These are phyloP conservation scores for Sporobolomyces roseus DNA, from an alignment of 768 basidiomycete genomes.

Conservation along the genomic window DNA sequence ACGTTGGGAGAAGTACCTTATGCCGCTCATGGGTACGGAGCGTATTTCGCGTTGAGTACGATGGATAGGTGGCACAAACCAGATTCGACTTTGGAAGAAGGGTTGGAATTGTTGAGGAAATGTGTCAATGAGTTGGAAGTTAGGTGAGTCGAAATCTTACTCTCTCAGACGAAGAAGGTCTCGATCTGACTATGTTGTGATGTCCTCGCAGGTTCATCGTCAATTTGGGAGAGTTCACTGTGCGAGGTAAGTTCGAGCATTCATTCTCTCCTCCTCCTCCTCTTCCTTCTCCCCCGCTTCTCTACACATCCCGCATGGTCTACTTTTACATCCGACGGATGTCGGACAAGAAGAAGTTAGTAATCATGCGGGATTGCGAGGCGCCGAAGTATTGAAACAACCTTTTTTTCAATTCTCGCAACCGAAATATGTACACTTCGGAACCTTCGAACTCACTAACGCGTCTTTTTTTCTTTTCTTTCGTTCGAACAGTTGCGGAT, in stretches of 20 bases:
- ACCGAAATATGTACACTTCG: not conserved
- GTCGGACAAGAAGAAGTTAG: too few species aligned
- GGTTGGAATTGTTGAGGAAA: slow-evolving; percentile 72
- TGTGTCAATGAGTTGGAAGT: slow-evolving; percentile 86
- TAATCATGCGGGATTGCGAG: too few species aligned
- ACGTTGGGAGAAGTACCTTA: slow-evolving; percentile 84
- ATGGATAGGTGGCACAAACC: slow-evolving; percentile 93
- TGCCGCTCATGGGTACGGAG: slow-evolving; percentile 90
- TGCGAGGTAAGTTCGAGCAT: slow-evolving; percentile 18
- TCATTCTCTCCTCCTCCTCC: too few species aligned
- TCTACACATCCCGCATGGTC: not conserved
- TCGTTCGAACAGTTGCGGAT: slow-evolving; percentile 29
- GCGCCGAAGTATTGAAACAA: too few species aligned
- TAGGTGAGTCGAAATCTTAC: slow-evolving; percentile 56
- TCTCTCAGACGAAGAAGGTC: not conserved
- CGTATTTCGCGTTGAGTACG: slow-evolving; percentile 86
- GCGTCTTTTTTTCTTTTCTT: not conserved
- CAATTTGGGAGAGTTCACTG: slow-evolving; percentile 35
- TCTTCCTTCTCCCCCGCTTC: not conserved
- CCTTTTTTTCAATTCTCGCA: too few species aligned
- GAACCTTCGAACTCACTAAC: not conserved
- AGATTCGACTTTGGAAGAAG: slow-evolving; percentile 76
- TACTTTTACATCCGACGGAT: too few species aligned
- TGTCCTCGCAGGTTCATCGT: slow-evolving; percentile 16
- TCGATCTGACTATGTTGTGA: not conserved